phyloP scores from a whole-genome alignment of 176 grass and related monocot genomes.

The Oropetium thomaeum region DNA sequence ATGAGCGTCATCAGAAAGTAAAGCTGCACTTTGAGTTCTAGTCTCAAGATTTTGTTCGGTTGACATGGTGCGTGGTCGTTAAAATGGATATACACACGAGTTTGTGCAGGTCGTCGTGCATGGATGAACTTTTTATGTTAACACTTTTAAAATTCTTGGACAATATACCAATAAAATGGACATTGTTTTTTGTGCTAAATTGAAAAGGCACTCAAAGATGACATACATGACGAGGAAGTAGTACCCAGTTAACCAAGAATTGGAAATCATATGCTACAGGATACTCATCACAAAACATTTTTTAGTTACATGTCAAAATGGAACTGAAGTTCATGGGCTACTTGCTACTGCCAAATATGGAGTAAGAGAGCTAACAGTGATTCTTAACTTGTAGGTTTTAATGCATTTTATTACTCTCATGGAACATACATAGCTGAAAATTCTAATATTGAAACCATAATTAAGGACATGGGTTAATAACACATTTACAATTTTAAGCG shows the following conservation, averaged over 20 bases:
- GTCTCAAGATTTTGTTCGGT: neutral
- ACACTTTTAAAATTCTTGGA: neutral
- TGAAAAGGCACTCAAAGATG: conserved; percentile 2
- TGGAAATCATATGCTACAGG: neutral
- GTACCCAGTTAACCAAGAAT: neutral
- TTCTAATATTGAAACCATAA: neutral
- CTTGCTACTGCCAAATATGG: neutral
- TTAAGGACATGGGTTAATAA: neutral
- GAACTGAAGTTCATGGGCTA: neutral
- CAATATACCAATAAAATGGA: neutral
- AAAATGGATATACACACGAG: neutral
- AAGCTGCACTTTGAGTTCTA: too few species aligned
- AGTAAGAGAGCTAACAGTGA: neutral
- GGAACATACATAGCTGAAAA: neutral
- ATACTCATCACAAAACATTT: neutral
- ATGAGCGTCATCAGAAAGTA: neutral
- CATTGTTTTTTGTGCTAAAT: neutral
- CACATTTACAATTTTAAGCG: neutral
- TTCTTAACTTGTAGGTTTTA: conserved; percentile 8
- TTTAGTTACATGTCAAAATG: neutral
- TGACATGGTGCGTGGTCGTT: neutral
- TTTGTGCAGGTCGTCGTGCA: neutral
- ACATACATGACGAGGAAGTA: neutral
- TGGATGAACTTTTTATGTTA: conserved; percentile 7
- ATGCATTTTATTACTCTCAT: neutral